phyloP scores from a whole-genome alignment of 352 stramenopile genomes.

The Pythium rishiriense region DNA sequence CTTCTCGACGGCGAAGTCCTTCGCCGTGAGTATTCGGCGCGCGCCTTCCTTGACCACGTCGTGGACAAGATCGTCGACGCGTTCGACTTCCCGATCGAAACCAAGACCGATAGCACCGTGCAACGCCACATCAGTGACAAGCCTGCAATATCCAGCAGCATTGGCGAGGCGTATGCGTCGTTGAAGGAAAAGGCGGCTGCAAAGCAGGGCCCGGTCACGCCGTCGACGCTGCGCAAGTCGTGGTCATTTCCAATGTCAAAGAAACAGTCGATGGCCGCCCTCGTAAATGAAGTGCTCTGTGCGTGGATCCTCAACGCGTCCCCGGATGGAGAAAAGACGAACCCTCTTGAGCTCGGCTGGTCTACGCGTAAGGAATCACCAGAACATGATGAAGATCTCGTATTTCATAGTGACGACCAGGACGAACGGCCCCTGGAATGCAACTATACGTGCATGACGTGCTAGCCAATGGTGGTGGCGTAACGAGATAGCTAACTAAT shows the following conservation, averaged over 20 bases:
- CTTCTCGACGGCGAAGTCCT: slow-evolving; percentile 36
- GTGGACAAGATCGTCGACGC: slow-evolving; percentile 38
- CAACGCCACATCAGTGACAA: slow-evolving; percentile 2
- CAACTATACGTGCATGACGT: slow-evolving; percentile 32
- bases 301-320: slow-evolving; percentile 31
- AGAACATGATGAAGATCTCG: slow-evolving; percentile 1
- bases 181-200: neutral
- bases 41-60: slow-evolving; percentile 31
- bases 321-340: slow-evolving; percentile 16
- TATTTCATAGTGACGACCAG: slow-evolving; percentile 16
- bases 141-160: slow-evolving; percentile 1
- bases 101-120: neutral
- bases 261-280: slow-evolving; percentile 12
- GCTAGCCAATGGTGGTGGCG: neutral
- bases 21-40: slow-evolving; percentile 26
- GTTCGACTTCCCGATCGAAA: slow-evolving; percentile 40
- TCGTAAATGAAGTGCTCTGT: slow-evolving; percentile 31
- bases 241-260: slow-evolving; percentile 14
- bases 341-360: slow-evolving; percentile 34
- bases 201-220: slow-evolving; percentile 1
- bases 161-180: slow-evolving; percentile 7
- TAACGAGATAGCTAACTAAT: neutral
- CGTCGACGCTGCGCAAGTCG: neutral
- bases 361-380: neutral
- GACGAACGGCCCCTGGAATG: slow-evolving; percentile 24